Evolutionary conservation across 495 filamentous ascomycete genomes (phyloP).

Genomic region (Daldinia caldariorum): DNA sequence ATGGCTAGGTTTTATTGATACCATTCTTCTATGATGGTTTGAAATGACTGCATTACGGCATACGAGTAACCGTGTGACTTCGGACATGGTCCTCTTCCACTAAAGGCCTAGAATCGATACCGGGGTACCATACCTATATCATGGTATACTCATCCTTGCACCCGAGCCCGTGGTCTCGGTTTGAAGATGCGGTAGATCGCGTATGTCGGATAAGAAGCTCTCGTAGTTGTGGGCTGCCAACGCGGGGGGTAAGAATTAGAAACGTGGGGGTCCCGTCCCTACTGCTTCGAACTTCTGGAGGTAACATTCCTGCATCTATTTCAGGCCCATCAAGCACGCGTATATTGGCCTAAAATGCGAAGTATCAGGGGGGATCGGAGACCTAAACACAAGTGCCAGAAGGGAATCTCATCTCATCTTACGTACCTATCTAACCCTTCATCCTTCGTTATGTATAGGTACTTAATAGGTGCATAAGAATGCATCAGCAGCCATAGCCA

Average conservation of each 20-base stretch:
- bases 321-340: background rate
- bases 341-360: background rate
- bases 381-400: conserved; percentile 24
- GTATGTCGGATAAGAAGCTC: background rate
- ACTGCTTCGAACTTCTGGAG: background rate
- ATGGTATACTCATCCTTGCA: background rate
- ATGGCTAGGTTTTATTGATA: background rate
- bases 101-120: background rate
- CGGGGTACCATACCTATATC: too few relatives aligned
- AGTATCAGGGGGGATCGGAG: background rate
- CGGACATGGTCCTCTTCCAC: background rate
- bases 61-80: background rate
- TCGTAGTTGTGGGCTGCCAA: conserved; percentile 15
- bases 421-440: conserved; percentile 31
- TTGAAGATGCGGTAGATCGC: conserved; percentile 14
- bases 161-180: conserved; percentile 29
- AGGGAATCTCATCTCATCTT: conserved; percentile 30
- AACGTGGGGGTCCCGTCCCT: conserved; percentile 19
- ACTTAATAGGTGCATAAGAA: too few relatives aligned
- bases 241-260: background rate
- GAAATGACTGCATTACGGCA: background rate
- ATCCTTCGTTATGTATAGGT: conserved; percentile 12
- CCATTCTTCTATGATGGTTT: background rate
- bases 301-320: background rate
- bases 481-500: conserved; percentile 8